Evolutionary conservation across 1,284 basidiomycete genomes (phyloP), one percentile per base, ranked within the genome.

Genomic region (Ceratobasidium sp.): DNA sequence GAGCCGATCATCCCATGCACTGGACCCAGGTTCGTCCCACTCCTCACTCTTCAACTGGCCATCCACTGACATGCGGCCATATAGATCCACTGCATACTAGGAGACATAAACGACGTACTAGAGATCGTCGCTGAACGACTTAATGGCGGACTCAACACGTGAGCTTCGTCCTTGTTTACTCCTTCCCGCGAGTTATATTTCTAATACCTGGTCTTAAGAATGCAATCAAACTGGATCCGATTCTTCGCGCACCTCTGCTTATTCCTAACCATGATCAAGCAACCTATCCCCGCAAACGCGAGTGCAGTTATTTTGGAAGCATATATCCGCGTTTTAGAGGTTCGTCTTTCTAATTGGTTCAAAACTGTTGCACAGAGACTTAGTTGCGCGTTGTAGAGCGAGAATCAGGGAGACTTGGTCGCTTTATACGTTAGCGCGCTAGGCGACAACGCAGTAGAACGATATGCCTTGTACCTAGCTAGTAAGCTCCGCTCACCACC

Each of bases 171-270:
- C n/a, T n/a, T n/a, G n/a, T n/a, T n/a, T n/a, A n/a, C n/a, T n/a
- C n/a, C n/a, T n/a, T n/a, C n/a, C n/a, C n/a, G n/a, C n/a, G n/a
- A n/a, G n/a, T n/a, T n/a, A n/a, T n/a, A n/a, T n/a, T n/a, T n/a
- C n/a, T n/a, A n/a, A n/a, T n/a, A n/a, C n/a, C n/a, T n/a, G n/a
- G n/a, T n/a, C n/a, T n/a, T n/a, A n/a, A n/a, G n/a, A 18, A 81
- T 82, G 55, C 82, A 83, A 56, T 79, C 84, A 2, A 87, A 88
- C 15, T 83, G 90, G 23, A 81, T 90, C 39, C 94, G 97, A 33
- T 99, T 99, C 88, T 98, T 98, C 83, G 93, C 97, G 0, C 97
- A 99, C 83, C 87, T 99, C n/a, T 95, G 96, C 80, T 91, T 99
- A 26, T 97, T 94, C 85, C 88, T 98, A 1, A 92, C 94, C 77